Percentiles rank a stretch among this genome's conserved stretches.
phyloP scores from a whole-genome alignment of 2,329 filamentous ascomycete species.

The Madurella fahalii region DNA sequence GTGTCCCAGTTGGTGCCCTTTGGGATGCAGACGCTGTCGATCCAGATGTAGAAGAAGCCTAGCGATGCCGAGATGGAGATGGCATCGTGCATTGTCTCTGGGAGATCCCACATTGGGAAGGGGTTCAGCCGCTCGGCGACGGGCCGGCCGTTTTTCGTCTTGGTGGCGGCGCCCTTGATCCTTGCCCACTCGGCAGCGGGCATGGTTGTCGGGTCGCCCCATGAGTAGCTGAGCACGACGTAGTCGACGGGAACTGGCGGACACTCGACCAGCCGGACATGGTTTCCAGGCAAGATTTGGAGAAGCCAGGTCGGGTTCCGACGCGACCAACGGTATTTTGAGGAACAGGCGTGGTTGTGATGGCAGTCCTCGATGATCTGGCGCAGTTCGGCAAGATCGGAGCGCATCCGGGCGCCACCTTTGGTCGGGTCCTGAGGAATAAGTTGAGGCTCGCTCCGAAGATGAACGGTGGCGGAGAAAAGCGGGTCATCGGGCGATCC shows the following conservation, averaged over 20 bases:
- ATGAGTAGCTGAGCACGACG: slow-evolving; percentile 28
- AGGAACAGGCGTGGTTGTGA: slow-evolving; percentile 24
- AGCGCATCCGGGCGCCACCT: slow-evolving; percentile 8
- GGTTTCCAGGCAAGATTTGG: slow-evolving; percentile 18
- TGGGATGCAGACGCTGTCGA: slow-evolving; percentile 28
- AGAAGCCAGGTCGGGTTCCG: slow-evolving; percentile 27
- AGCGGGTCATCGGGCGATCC: slow-evolving; percentile 6
- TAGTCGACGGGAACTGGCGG: slow-evolving; percentile 19
- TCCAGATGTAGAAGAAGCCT: slow-evolving; percentile 25
- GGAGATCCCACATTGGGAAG: slow-evolving; percentile 18
- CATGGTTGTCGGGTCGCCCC: slow-evolving; percentile 26
- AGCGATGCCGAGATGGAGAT: slow-evolving; percentile 21
- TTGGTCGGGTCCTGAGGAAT: slow-evolving; percentile 2
- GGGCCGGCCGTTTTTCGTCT: slow-evolving; percentile 22
- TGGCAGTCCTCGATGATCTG: slow-evolving; percentile 23
- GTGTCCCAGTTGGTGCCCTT: slow-evolving; percentile 28
- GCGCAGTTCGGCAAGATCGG: slow-evolving; percentile 20
- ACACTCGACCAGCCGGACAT: slow-evolving; percentile 18
- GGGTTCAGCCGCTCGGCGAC: slow-evolving; percentile 22
- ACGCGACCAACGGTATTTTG: slow-evolving; percentile 25
- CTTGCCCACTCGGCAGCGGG: slow-evolving; percentile 23
- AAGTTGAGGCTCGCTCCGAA: slow-evolving; percentile 1
- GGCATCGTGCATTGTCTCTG: slow-evolving; percentile 27
- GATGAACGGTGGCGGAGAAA: slow-evolving; percentile 20
- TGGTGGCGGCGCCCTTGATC: slow-evolving; percentile 26